Conservation (phyloP, 305 asterid species). For the Salvia sclarea region DNA sequence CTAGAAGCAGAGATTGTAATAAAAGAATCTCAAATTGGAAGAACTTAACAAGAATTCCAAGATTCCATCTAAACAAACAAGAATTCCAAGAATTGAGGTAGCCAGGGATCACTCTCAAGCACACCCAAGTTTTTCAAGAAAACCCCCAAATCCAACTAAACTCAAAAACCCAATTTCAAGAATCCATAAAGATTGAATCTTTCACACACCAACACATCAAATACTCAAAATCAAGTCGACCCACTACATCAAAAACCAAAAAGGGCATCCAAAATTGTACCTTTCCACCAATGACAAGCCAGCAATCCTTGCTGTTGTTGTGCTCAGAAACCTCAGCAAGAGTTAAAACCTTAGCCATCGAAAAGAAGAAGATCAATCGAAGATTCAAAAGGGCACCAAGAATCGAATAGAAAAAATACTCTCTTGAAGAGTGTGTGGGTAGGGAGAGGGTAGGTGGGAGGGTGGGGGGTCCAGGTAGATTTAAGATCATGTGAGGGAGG, state of each 20-base stretch:
- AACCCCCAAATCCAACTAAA: slow-evolving; percentile 6
- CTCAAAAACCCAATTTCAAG: slow-evolving; percentile 22
- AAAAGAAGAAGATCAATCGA: background rate
- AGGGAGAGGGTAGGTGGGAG: slow-evolving; percentile 27
- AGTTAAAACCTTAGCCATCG: slow-evolving; percentile 55
- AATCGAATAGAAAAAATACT: background rate
- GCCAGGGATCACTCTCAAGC: slow-evolving; percentile 4
- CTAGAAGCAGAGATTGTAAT: background rate
- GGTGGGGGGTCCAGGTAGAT: slow-evolving; percentile 7
- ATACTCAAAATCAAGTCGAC: slow-evolving; percentile 20
- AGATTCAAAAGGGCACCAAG: background rate
- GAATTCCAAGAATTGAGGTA: background rate
- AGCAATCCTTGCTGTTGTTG: slow-evolving; percentile 73
- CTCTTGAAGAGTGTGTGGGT: slow-evolving; percentile 22
- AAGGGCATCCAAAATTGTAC: slow-evolving; percentile 34
- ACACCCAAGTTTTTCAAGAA: too few species aligned
- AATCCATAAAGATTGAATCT: slow-evolving; percentile 30
- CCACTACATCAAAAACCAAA: background rate
- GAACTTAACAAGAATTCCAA: background rate
- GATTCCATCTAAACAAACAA: too few species aligned
- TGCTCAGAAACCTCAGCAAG: slow-evolving; percentile 83
- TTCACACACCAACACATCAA: slow-evolving; percentile 39
- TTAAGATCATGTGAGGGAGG: slow-evolving; percentile 27
- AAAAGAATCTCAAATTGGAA: background rate
- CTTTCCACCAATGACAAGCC: slow-evolving; percentile 80